A percentile compares a stretch with the other conserved stretches of the same genome.
These are phyloP conservation scores for Quercus bicolor DNA, from an alignment of 306 rosid genomes.

Conservation along the genomic window DNA sequence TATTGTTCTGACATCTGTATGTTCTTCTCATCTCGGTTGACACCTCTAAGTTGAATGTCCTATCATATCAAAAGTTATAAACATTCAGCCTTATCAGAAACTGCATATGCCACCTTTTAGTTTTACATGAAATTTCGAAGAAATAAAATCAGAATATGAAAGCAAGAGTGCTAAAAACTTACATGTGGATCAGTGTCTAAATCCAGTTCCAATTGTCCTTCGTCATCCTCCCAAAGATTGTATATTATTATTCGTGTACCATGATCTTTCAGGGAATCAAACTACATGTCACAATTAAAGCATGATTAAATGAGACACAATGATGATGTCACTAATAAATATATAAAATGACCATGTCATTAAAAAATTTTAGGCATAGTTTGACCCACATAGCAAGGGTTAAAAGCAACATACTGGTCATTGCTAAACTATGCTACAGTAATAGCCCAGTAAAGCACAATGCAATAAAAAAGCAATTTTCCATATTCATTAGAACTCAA, in stretches of 20 bases:
- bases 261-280: not conserved
- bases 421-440: no score
- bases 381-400: no score
- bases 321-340: no score
- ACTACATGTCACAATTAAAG: not conserved
- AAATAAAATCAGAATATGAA: not conserved
- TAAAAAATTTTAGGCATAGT: no score
- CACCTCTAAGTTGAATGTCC: constrained; percentile 15
- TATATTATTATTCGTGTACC: constrained; percentile 7
- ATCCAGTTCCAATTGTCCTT: constrained; percentile 6
- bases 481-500: no score
- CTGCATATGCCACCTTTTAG: not conserved
- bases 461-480: no score
- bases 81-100: not conserved
- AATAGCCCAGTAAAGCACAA: no score
- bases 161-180: not conserved
- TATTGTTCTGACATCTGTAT: not conserved
- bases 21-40: not conserved
- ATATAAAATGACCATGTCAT: no score
- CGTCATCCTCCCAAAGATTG: constrained; percentile 12
- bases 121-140: not conserved
- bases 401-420: no score
- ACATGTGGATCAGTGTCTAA: constrained; percentile 5
- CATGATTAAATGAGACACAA: not conserved
- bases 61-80: not conserved